Evolutionary conservation across 192 early-diverging fungal genomes (phyloP), one percentile per base, ranked within the genome.

Genomic region (Podila horticola): DNA sequence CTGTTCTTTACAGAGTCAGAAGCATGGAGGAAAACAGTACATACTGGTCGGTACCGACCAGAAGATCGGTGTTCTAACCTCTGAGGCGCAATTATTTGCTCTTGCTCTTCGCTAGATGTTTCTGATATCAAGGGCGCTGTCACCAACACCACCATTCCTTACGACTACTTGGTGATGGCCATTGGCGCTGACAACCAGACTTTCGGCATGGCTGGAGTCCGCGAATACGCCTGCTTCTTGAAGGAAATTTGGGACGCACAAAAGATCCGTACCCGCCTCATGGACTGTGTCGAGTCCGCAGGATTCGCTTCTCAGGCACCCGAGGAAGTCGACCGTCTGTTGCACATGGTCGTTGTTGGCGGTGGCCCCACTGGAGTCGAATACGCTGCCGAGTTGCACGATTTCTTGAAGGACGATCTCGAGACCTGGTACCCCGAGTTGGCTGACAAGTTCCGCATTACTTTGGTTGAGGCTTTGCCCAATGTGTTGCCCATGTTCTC

Each of bases 321-420:
- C 26, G 86, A 87, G 62, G 94, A 95, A 66, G 87, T 94, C 62
- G 84, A 92, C 12, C 85, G 94, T 26, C 75, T 94, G 41, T 77
- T 95, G 68, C 91, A 94, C 71, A 94, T 95, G 92, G 91, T 93
- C 11, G 92, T 94, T 58, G 91, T 93, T n/a, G 91, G 91, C 36
- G 88, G 91, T 50, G 90, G 88, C 24, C 88, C 89, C n/a, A 90
- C 88, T 8, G 88, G 88, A 26, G 83, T 86, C 15, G 88, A 95
- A 75, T 95, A 95, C 74, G 93, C 94, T 17, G 94, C 93, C 20
- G 94, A 94, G 85, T 84, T 95, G 51, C 89, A 94, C 79, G 94
- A 95, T 82, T 95, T 95, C 82, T 82, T 95, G 66, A 77, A 85
- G 69, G 93, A 94, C 34, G 94, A 95, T 77, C 65, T 94, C 48